Percentiles rank a stretch among this genome's conserved stretches.
These are phyloP conservation scores for Rosa hybrid DNA, from an alignment of 331 rosid species.

Conservation along the genomic window DNA sequence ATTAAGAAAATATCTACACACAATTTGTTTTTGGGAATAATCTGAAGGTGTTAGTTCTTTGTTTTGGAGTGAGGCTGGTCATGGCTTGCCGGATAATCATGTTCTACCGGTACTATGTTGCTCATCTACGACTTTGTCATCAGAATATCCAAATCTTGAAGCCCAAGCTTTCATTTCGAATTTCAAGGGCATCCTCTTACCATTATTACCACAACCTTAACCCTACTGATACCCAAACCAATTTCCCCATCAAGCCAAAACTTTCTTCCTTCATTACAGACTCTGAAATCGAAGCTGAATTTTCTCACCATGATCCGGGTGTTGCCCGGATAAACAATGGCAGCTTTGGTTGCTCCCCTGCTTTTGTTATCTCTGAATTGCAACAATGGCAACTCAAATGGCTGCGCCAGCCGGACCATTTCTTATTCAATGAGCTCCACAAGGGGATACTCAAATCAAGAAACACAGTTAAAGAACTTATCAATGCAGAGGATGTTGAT, in stretches of 20 bases:
- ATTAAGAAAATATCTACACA: background rate
- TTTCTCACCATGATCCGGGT: conserved; percentile 22
- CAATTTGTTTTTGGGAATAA: background rate
- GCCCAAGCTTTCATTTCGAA: conserved; percentile 5
- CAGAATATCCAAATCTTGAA: background rate
- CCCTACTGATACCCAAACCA: background rate
- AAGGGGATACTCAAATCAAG: conserved; percentile 15
- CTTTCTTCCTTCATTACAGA: background rate
- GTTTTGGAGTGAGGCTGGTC: background rate
- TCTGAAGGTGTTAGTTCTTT: background rate
- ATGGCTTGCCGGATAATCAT: background rate
- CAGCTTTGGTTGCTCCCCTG: conserved; percentile 35
- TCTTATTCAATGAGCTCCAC: conserved; percentile 21
- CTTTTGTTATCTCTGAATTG: conserved; percentile 25
- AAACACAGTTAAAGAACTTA: conserved; percentile 7
- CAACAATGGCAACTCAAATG: conserved; percentile 23
- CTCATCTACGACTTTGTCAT: background rate
- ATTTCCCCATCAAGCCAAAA: background rate
- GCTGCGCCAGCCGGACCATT: conserved; percentile 27
- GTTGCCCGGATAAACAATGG: conserved; percentile 36
- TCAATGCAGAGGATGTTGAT: conserved; percentile 24
- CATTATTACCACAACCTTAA: conserved; percentile 1
- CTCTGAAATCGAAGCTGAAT: conserved; percentile 18
- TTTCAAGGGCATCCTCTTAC: background rate
- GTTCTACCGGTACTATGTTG: background rate